These are phyloP conservation scores for Vigna hirtella DNA, from an alignment of 306 rosid species.

Conservation along the genomic window DNA sequence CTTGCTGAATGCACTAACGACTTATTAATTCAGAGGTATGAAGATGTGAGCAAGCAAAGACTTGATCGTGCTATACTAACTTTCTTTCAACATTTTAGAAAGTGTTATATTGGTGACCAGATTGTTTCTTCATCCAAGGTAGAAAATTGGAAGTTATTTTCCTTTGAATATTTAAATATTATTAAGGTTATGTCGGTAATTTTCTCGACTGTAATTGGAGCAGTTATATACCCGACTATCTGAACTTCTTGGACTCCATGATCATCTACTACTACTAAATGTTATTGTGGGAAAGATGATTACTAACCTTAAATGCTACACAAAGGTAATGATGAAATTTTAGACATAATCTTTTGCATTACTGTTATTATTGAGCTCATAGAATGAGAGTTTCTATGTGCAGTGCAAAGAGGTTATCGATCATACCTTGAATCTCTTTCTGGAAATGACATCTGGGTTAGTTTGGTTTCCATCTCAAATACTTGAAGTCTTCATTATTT, in stretches of 20 bases:
- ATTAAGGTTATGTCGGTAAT: slow-evolving; percentile 33
- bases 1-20: slow-evolving; percentile 14
- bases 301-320: slow-evolving; percentile 83
- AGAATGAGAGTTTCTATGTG: slow-evolving; percentile 31
- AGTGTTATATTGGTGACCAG: slow-evolving; percentile 55
- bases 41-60: slow-evolving; percentile 54
- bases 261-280: slow-evolving; percentile 78
- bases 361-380: slow-evolving; percentile 22
- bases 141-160: slow-evolving; percentile 18
- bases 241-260: slow-evolving; percentile 90
- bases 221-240: slow-evolving; percentile 88
- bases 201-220: slow-evolving; percentile 61
- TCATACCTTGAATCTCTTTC: slow-evolving; percentile 53
- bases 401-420: slow-evolving; percentile 62
- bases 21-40: slow-evolving; percentile 46
- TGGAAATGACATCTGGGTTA: slow-evolving; percentile 60
- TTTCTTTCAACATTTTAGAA: slow-evolving; percentile 53
- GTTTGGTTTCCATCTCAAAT: slow-evolving; percentile 30
- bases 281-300: slow-evolving; percentile 86
- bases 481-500: slow-evolving; percentile 26
- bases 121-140: slow-evolving; percentile 54
- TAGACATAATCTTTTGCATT: slow-evolving; percentile 8
- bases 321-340: slow-evolving; percentile 62
- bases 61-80: slow-evolving; percentile 58
- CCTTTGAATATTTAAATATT: slow-evolving; percentile 33